phyloP scores from a whole-genome alignment of 371 early-diverging fungal genomes.

The Choanephora cucurbitarum region DNA sequence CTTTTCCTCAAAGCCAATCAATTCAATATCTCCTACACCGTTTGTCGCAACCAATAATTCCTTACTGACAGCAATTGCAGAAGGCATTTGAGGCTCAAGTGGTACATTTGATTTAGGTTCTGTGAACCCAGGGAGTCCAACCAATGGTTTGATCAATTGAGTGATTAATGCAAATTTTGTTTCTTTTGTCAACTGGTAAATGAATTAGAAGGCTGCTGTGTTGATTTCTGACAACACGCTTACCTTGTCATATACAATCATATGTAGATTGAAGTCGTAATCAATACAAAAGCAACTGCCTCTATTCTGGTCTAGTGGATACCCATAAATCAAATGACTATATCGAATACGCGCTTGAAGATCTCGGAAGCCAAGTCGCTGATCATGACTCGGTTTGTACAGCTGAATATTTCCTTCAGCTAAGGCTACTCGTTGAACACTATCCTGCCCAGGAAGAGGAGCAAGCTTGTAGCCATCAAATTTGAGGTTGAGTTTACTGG shows the following conservation, averaged over 20 bases:
- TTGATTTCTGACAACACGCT: too few species aligned
- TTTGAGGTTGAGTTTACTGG: slow-evolving; percentile 50
- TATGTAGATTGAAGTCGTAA: slow-evolving; percentile 38
- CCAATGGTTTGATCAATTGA: slow-evolving; percentile 28
- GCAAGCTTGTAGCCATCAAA: slow-evolving; percentile 75
- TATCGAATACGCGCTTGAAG: slow-evolving; percentile 68
- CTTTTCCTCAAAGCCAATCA: slow-evolving; percentile 26
- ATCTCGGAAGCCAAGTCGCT: slow-evolving; percentile 58
- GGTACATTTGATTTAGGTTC: slow-evolving; percentile 32
- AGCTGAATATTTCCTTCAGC: slow-evolving; percentile 14
- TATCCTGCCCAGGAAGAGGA: slow-evolving; percentile 45
- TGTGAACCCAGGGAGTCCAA: slow-evolving; percentile 31
- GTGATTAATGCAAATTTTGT: slow-evolving; percentile 15
- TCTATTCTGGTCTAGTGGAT: slow-evolving; percentile 24
- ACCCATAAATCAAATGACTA: slow-evolving; percentile 61
- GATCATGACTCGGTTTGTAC: slow-evolving; percentile 13
- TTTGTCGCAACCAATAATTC: slow-evolving; percentile 33
- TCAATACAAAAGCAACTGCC: slow-evolving; percentile 50
- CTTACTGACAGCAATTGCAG: slow-evolving; percentile 28
- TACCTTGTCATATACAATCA: slow-evolving; percentile 52
- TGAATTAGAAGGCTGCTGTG: too few species aligned
- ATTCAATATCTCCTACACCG: slow-evolving; percentile 42
- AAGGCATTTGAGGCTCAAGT: slow-evolving; percentile 36
- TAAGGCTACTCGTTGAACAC: slow-evolving; percentile 28
- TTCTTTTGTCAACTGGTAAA: slow-evolving; percentile 13